Conservation (phyloP, 768 basidiomycete species). For the Rhodocollybia butyracea region DNA sequence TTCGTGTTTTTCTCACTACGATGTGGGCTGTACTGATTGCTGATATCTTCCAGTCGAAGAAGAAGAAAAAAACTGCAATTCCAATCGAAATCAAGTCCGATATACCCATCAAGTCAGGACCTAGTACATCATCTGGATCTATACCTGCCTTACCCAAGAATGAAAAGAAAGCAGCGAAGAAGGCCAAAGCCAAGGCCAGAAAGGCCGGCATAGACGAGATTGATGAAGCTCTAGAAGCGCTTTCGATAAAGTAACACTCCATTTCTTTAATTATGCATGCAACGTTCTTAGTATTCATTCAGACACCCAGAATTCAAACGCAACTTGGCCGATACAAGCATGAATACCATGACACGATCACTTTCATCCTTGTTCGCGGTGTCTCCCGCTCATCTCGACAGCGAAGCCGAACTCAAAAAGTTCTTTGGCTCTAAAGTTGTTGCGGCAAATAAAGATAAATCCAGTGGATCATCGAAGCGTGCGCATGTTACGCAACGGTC, state of each 20-base stretch:
- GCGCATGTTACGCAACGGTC: conserved; percentile 53
- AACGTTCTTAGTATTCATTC: neutral
- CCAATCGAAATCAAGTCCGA: neutral
- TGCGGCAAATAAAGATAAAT: conserved; percentile 46
- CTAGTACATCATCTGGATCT: conserved; percentile 1
- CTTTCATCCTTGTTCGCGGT: conserved; percentile 66
- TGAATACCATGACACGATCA: conserved; percentile 26
- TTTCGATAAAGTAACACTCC: conserved; percentile 65
- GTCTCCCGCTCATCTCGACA: conserved; percentile 79
- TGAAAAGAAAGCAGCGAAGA: conserved; percentile 60
- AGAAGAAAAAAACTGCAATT: conserved; percentile 36
- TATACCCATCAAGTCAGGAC: neutral
- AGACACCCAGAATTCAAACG: conserved; percentile 53
- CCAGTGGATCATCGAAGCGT: conserved; percentile 32
- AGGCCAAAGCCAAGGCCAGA: conserved; percentile 63
- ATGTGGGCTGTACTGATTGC: neutral
- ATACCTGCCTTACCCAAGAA: conserved; percentile 24
- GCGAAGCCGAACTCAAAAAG: conserved; percentile 85
- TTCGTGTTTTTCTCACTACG: neutral
- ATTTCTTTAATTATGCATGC: neutral
- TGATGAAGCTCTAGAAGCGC: conserved; percentile 79
- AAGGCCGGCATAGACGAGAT: conserved; percentile 73
- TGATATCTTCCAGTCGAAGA: conserved; percentile 19
- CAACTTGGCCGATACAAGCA: conserved; percentile 19
- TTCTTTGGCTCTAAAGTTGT: conserved; percentile 95